Base-by-base conservation (phyloP, 768 basidiomycete species). In the Hortiboletus flavorubellus region DNA sequence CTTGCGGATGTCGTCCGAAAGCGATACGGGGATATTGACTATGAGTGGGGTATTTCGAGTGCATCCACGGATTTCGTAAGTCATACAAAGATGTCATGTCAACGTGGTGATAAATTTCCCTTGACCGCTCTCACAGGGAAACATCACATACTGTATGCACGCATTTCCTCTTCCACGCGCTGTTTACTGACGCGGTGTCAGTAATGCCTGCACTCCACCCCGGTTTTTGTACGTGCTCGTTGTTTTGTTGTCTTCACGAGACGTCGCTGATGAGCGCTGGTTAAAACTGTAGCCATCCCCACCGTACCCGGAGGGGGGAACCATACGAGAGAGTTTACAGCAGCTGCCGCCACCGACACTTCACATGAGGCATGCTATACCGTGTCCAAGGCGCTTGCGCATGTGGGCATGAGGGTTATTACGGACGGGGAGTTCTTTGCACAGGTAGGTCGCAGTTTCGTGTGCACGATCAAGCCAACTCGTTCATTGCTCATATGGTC, bases 11-110 rank as follows among this genome's bases (percentile, higher is more conserved):
- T 88, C 38, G 77, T 83, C 34, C 70, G 77, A 16, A 83, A 80
- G 56, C 81, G 81, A 51, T 87, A 84, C 54, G 87, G 86, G 0
- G 70, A 71, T 3, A 75, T 87, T 51, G 84, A 87, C 65, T 80
- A 84, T 62, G 78, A 80, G 56, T 84, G 81, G 78, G 85, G 89
- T 42, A 87, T 87, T 61, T 71, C 74, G 6, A 78, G 78, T 43
- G 90, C 88, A 12, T 92, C 89, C 5, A 92, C 91, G 3, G 91
- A 92, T 66, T 92, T 93, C 59, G 91, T 91, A 61, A 74, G 87
- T 73, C 7, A 15, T 23, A 8, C 23, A 30, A 37, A 38, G 47
- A 23, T 9, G 31, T 35, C 40, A 12, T 2, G 16, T 38, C 37
- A 16, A 7, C 7, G 33, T 26, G 16, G 37, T 11, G n/a, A 38